Base-by-base conservation (phyloP, 768 basidiomycete species). In the Podaxis pistillaris region DNA sequence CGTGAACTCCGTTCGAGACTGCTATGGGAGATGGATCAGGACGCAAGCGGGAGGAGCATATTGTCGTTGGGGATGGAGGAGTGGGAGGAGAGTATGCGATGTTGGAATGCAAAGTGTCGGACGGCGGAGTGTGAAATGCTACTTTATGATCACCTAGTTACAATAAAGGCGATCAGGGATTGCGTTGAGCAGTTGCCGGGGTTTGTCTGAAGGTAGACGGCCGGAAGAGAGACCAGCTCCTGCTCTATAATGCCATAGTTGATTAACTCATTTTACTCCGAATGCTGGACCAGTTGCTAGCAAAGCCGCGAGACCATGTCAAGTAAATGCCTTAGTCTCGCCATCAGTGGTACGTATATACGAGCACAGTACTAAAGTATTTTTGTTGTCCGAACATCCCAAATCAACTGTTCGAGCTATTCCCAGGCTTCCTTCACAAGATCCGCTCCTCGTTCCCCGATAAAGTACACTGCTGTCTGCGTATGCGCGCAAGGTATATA, bases 21-120 rank as follows among this genome's bases (percentile, higher is more conserved):
- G 17, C 11, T 56, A 19, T 38, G 19, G 36, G 54, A 56, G 37
- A 56, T 41, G 0, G 54, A 56, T 24, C 54, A 38, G 36, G 38
- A 56, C 15, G n/a, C 54, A 24, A 56, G 54, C 24, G 24, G 54
- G 17, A 38, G 11, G 36, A 38, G 26, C 7, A 8, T 56, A 22
- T 19, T 37, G 36, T 7, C n/a, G 4, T n/a, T 12, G 33, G 38
- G 41, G 19, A 38, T 56, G 54, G 8, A 37, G 37, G 54, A 38
- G 37, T 38, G 33, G 54, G 37, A 38, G 17, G 54, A 56, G 6
- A 56, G 36, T 24, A 40, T 7, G 37, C 8, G 22, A n/a, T 56
- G 54, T 24, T 56, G 54, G 54, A 22, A 40, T 15, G 54, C 38
- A 2, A 56, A 56, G 54, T 56, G 54, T 9, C 80, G 17, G 19